These are phyloP conservation scores for Tolypocladium amazonense DNA, from an alignment of 2,329 filamentous ascomycete species.

Conservation along the genomic window DNA sequence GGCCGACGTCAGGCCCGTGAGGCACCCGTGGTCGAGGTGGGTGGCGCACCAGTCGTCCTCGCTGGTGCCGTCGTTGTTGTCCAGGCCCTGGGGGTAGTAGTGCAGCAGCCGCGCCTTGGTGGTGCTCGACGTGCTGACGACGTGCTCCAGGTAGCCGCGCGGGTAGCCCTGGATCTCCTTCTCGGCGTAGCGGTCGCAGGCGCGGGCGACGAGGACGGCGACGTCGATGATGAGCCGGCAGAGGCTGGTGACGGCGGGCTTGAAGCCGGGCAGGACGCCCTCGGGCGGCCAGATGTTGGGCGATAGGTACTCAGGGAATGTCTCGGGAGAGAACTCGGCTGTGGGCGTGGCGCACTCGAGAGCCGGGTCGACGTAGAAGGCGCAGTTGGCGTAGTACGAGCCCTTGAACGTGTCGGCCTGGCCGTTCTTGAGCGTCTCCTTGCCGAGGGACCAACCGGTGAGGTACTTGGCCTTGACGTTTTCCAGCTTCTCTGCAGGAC, in stretches of 20 bases:
- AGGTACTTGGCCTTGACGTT: constrained; percentile 53
- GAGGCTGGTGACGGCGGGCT: constrained; percentile 58
- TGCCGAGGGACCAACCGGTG: constrained; percentile 70
- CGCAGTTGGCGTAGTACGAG: constrained; percentile 76
- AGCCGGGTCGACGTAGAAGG: constrained; percentile 57
- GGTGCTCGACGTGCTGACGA: constrained; percentile 75
- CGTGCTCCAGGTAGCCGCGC: constrained; percentile 69
- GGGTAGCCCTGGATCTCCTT: constrained; percentile 70
- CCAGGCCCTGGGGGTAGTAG: constrained; percentile 62
- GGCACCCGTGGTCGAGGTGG: constrained; percentile 82
- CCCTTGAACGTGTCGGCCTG: constrained; percentile 73
- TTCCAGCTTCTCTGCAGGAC: constrained; percentile 39
- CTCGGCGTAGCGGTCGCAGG: constrained; percentile 78
- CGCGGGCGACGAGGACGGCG: constrained; percentile 78
- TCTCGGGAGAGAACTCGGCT: constrained; percentile 41
- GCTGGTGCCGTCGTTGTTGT: constrained; percentile 19
- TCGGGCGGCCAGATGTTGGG: constrained; percentile 80
- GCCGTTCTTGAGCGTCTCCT: constrained; percentile 70
- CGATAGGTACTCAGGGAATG: constrained; percentile 80
- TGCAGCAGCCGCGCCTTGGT: constrained; percentile 89
- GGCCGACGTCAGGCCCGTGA: constrained; percentile 86
- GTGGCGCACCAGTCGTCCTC: constrained; percentile 94
- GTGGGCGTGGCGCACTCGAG: constrained; percentile 54
- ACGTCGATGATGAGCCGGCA: constrained; percentile 82
- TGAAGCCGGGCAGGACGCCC: constrained; percentile 63